A percentile compares a stretch with the other conserved stretches of the same genome.
These are phyloP conservation scores for Sanghuangporus sanghuang DNA, from an alignment of 1,284 basidiomycete genomes.

Conservation along the genomic window DNA sequence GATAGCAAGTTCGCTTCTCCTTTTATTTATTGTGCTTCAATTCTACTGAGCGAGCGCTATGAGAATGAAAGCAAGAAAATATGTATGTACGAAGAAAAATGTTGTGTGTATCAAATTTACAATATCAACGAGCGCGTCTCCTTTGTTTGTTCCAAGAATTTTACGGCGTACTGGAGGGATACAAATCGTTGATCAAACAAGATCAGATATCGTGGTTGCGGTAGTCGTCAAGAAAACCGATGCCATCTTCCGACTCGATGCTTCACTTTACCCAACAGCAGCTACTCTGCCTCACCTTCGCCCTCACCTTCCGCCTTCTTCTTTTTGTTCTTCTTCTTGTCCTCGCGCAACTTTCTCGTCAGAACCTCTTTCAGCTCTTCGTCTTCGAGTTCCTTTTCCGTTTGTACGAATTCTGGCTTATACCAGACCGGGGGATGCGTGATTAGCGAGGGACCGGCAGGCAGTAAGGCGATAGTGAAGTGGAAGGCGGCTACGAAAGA, in stretches of 20 bases:
- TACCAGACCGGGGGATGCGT: slow-evolving; percentile 90
- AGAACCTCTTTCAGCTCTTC: slow-evolving; percentile 78
- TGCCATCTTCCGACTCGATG: not conserved
- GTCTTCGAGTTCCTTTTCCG: slow-evolving; percentile 86
- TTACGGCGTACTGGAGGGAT: not conserved
- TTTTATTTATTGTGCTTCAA: not conserved
- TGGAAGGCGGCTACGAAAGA: slow-evolving; percentile 91
- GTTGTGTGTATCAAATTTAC: not conserved
- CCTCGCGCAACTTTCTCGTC: slow-evolving; percentile 77
- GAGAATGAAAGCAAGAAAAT: not conserved
- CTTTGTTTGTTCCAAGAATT: not conserved
- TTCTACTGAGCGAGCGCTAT: not conserved
- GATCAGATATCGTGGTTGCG: not conserved
- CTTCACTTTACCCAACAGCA: not conserved
- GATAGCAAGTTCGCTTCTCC: not conserved
- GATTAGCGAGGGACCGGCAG: slow-evolving; percentile 80
- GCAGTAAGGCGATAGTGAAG: slow-evolving; percentile 88
- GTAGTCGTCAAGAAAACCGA: too few species aligned
- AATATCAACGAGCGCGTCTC: not conserved
- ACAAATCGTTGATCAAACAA: not conserved
- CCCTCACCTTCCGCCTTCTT: slow-evolving; percentile 49
- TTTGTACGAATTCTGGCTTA: slow-evolving; percentile 85
- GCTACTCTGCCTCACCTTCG: slow-evolving; percentile 21
- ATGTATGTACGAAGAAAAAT: not conserved
- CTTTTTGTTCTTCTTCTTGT: slow-evolving; percentile 91